Base-by-base conservation (phyloP, 768 basidiomycete species). In the Naganishia vishniacii region DNA sequence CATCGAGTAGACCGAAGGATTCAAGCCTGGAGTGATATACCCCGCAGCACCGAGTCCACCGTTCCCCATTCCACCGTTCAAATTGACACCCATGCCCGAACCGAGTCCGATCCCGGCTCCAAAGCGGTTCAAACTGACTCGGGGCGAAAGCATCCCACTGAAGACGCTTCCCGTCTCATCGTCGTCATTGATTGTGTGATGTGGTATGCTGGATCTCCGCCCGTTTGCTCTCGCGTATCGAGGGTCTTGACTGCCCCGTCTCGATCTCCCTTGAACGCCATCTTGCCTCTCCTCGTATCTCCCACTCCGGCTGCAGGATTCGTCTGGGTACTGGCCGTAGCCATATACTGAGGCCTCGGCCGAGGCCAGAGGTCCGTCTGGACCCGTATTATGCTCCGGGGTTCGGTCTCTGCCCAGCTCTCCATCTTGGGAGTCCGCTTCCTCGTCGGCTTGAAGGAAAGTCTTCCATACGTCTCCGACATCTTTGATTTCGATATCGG, bases 391-490 rank as follows among this genome's bases (percentile, higher is more conserved):
- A 41, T 60, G 53, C 26, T 56, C 53, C 20, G 64, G 59, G 12
- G 48, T 51, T 9, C 40, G 64, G 32, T 82, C 80, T 1, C 81
- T 81, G 0, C 81, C 82, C 67, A 84, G 84, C 1, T 64, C 68
- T 16, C 77, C 74, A 48, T 86, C 84, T 0, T 85, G 84, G 6
- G 51, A 58, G 20, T 64, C 63, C 26, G 51, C 63, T 2, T 80
- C 81, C 40, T 83, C 81, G 69, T 89, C 87, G 68, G 88, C 88
- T 65, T 92, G 89, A 61, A 95, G 83, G 73, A 98, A 98, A 75
- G 94, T 93, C 59, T 85, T 86, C 78, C 93, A 90, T 63, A 98
- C 90, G 80, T 97, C 91, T 48, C 91, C 83, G 58, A 98, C 79
- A 79, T 95, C 95, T 61, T 89, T 85, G 59, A 98, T 83, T 75